Percentiles rank a stretch among this genome's conserved stretches.
These are phyloP conservation scores for Metschnikowia vanudenii DNA, from an alignment of 805 yeast species.

Conservation along the genomic window DNA sequence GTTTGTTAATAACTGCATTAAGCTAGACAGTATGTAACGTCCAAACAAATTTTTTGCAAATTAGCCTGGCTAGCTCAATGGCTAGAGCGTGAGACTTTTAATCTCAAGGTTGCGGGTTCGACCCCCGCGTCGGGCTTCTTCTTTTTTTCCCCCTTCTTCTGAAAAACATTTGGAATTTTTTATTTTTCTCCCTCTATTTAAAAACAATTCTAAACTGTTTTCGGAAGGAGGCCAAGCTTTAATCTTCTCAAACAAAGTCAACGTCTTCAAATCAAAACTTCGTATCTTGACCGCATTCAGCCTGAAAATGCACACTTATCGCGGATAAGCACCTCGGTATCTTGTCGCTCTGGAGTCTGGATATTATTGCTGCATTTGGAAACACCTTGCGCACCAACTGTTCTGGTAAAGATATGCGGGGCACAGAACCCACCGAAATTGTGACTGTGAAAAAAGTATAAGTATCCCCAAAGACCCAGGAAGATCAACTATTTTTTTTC, in stretches of 20 bases:
- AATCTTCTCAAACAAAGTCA: no score
- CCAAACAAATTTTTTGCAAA: not conserved
- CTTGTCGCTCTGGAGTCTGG: constrained; percentile 1
- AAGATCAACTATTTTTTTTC: not conserved
- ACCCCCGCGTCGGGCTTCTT: constrained; percentile 25
- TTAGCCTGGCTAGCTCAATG: constrained; percentile 25
- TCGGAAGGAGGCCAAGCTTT: no score
- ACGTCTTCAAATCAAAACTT: no score
- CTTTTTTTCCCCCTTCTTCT: no score
- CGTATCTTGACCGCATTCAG: not conserved
- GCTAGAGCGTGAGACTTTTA: constrained; percentile 26
- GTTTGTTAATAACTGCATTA: no score
- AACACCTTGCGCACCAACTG: constrained; percentile 2
- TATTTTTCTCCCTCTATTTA: no score
- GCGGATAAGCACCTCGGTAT: not conserved
- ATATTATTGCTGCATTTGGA: constrained; percentile 3
- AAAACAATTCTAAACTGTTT: no score
- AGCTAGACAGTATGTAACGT: not conserved
- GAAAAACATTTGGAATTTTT: no score
- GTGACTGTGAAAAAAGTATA: constrained; percentile 3
- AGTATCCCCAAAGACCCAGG: constrained; percentile 1
- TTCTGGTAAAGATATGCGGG: constrained; percentile 9
- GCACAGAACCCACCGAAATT: constrained; percentile 5
- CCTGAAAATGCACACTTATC: not conserved
- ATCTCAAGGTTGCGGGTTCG: constrained; percentile 26